Base-by-base conservation (phyloP, 176 grass and related monocot genomes). In the Elymus sibiricus region DNA sequence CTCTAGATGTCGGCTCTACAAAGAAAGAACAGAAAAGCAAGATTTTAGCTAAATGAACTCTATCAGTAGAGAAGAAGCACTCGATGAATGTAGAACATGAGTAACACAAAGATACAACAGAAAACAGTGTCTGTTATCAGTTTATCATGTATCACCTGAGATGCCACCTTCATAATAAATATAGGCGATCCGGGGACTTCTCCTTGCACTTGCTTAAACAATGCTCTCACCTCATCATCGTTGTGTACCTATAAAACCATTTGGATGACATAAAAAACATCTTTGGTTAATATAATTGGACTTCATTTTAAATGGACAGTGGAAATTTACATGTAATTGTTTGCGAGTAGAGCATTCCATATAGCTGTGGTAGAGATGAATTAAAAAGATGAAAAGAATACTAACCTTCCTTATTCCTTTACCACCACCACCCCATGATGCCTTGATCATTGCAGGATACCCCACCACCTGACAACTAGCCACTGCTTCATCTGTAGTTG, bases 181-280 rank as follows among this genome's bases (percentile, higher is more conserved):
- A 99, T 99, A 87, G 97, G 97, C 7, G 97, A 99, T 61, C 97
- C 94, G 34, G 97, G 97, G 83, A 99, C 97, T 93, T 99, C 97
- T 70, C 97, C 97, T 90, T 99, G 97, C 44, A 99, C 97, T 93
- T 99, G 97, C 78, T 97, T 99, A 89, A 99, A 99, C 82, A 99
- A 82, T 80, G 90, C 85, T 89, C 94, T 91, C 63, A 97, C 97
- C 78, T 99, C 94, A 90, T 99, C 97, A 91, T 99, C 94, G 65
- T 97, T 99, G 81, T 99, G 92, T 49, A 99, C 97, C 97, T 99
- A 85, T 12, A 80, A 79, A 85, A 82, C 15, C 87, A 80, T 70
- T 56, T 9, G 29, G 49, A 80, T 42, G 38, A 64, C 77, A 87
- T 64, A 17, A 85, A 63, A 95, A 76, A 74, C 77, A 77, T 68